Conservation (phyloP, 306 rosid genomes). For the Cucumis sativus region Cucumber_9930_V3 NC_026655.2:880001-880500, state of each 20-base stretch:
- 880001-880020: background rate
- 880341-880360: conserved; percentile 98
- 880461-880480: conserved; percentile 92
- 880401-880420: conserved; percentile 93
- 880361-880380: conserved; percentile 84
- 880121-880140: conserved; percentile 50
- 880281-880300: conserved; percentile 56
- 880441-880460: conserved; percentile 83
- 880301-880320: conserved; percentile 31
- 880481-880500: conserved; percentile 48
- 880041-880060: background rate
- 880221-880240: conserved; percentile 37
- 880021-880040: background rate
- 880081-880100: background rate
- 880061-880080: background rate
- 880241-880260: conserved; percentile 52
- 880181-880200: conserved; percentile 60
- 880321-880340: conserved; percentile 54
- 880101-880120: conserved; percentile 40
- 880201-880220: conserved; percentile 37
- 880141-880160: conserved; percentile 72
- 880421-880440: conserved; percentile 67
- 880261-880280: conserved; percentile 86
- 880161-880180: conserved; percentile 98
- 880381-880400: conserved; percentile 95